phyloP scores from a whole-genome alignment of 108 stramenopile genomes.

The Thalassiosira profunda region DNA sequence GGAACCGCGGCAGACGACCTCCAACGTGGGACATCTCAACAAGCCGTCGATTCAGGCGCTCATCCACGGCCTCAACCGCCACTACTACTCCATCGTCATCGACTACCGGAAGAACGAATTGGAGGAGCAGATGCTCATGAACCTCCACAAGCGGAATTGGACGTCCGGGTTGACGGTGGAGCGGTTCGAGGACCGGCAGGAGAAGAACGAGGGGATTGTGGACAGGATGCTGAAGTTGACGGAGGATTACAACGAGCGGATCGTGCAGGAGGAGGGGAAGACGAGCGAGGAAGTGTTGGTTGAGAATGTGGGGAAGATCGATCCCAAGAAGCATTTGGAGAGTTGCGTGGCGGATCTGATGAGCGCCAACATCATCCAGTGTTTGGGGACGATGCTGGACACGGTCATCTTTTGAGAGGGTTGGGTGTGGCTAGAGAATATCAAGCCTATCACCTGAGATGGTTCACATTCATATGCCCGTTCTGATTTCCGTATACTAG shows the following conservation, averaged over 20 bases:
- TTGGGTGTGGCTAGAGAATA: neutral
- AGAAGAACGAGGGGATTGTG: conserved; percentile 83
- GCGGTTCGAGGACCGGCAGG: conserved; percentile 92
- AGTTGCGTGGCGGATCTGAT: conserved; percentile 92
- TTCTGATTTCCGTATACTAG: neutral
- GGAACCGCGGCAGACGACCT: conserved; percentile 98
- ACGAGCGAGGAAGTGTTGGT: conserved; percentile 81
- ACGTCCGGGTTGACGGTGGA: conserved; percentile 87
- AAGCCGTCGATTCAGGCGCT: conserved; percentile 99
- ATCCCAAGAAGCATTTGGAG: conserved; percentile 97
- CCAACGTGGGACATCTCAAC: conserved; percentile 98
- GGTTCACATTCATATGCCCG: neutral
- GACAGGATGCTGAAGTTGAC: conserved; percentile 94
- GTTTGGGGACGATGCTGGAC: conserved; percentile 98
- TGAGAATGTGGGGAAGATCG: conserved; percentile 97
- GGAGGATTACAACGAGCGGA: conserved; percentile 94
- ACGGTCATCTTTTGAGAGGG: conserved; percentile 94
- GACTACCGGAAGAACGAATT: conserved; percentile 99
- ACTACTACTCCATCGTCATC: conserved; percentile 99
- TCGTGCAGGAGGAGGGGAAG: conserved; percentile 89
- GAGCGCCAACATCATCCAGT: conserved; percentile 97
- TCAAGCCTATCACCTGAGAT: neutral
- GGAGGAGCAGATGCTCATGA: conserved; percentile 99
- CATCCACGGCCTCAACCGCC: conserved; percentile 98
- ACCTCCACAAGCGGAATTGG: conserved; percentile 97